Evolutionary conservation across 1,284 basidiomycete genomes (phyloP), one percentile per base, ranked within the genome.

Genomic region (Apiotrichum siamense): DNA sequence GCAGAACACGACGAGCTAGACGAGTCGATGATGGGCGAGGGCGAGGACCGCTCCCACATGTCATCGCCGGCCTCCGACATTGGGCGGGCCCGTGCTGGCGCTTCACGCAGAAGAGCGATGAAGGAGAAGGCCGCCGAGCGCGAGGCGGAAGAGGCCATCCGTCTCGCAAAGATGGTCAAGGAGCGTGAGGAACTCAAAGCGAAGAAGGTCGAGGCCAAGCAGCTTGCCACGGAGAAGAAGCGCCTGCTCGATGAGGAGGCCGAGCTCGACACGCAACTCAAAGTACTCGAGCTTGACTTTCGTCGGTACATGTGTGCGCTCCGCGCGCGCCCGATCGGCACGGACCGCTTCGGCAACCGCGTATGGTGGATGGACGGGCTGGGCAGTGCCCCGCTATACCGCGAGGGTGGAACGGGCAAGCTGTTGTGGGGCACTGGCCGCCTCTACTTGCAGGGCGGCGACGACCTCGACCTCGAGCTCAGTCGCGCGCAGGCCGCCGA

Each of bases 331-430:
- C 90, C 93, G 1, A 65, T 98, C 41, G 94, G 96, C 3, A 80
- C 82, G 58, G 96, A 98, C 70, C 80, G 94, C 48, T 98, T 97
- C 74, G 85, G 88, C 65, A 94, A 96, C 71, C 83, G 87, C 29
- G 80, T 97, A 57, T 98, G 93, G 92, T 98, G 94, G 94, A 88
- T 97, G 68, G 94, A 98, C 74, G 94, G 96, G 4, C 82, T 94
- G 75, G 94, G 96, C 3, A 82, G 83, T 2, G 85, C 85, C 48
- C 84, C 84, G 26, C 73, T 94, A 35, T 75, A 90, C 46, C 83
- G 81, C 24, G 83, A 63, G 6, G 33, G 26, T 11, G n/a, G n/a
- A n/a, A 57, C 63, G 21, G 81, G 84, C 26, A 80, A 84, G 36
- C 79, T 86, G 7, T 60, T 65, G 64, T 94, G 91, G 67, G 89